These are phyloP conservation scores for Xanthoparmelia taractica DNA, from an alignment of 495 filamentous ascomycete genomes.

Conservation along the genomic window DNA sequence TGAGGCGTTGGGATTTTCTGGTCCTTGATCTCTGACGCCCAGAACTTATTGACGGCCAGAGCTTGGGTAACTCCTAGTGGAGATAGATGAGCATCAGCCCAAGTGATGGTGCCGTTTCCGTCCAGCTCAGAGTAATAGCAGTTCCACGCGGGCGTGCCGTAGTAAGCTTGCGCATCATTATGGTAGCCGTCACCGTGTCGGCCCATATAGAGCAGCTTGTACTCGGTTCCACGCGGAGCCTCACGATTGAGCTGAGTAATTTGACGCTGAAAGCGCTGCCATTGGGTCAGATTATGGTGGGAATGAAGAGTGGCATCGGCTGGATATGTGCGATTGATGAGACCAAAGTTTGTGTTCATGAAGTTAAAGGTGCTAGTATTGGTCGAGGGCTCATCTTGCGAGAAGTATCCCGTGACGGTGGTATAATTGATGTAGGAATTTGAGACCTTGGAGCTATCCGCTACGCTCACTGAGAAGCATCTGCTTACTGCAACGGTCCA, in stretches of 20 bases:
- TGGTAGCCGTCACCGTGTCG: conserved; percentile 68
- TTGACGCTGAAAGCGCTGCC: conserved; percentile 56
- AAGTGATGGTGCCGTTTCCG: conserved; percentile 57
- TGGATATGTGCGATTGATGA: conserved; percentile 52
- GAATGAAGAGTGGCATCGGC: conserved; percentile 33
- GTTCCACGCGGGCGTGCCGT: conserved; percentile 62
- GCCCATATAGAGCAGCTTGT: conserved; percentile 63
- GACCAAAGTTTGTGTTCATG: conserved; percentile 59
- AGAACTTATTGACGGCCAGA: conserved; percentile 53
- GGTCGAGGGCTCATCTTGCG: conserved; percentile 59
- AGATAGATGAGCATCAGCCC: conserved; percentile 66
- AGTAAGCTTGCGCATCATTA: conserved; percentile 56
- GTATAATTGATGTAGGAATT: conserved; percentile 47
- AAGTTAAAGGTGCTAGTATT: conserved; percentile 59
- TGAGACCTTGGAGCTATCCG: not conserved
- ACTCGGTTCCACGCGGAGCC: conserved; percentile 42
- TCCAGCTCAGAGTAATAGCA: conserved; percentile 66
- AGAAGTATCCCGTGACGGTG: conserved; percentile 60
- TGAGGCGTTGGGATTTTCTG: conserved; percentile 56
- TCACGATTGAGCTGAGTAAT: conserved; percentile 48
- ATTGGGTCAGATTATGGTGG: conserved; percentile 46
- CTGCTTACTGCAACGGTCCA: not conserved
- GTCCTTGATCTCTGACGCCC: conserved; percentile 44
- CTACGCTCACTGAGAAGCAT: not conserved
- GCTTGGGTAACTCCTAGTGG: conserved; percentile 54